Evolutionary conservation across 495 filamentous ascomycete genomes (phyloP), one percentile per base, ranked within the genome.

Genomic region (Lineolata rhizophorae): DNA sequence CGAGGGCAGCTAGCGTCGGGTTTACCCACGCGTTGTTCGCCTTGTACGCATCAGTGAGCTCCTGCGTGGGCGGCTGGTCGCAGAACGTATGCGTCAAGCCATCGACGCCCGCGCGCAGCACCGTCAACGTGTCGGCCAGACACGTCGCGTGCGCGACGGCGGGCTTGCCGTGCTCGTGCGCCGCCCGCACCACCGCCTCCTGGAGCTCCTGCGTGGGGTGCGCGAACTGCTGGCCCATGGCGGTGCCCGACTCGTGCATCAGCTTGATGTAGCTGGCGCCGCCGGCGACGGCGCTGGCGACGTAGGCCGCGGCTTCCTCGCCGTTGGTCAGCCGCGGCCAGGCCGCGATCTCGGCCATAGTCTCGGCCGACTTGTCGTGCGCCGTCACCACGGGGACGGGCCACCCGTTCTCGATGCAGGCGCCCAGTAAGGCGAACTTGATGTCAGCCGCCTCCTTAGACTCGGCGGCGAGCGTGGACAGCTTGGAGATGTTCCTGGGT

Each of bases 401-500:
- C 51, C 50, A 54, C 9, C 50, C 50, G 15, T 42, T 45, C 5
- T 53, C 48, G 15, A 54, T 47, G 14, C 46, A 52, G 18, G 51
- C 51, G 11, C 46, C 35, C 20, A 41, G 39, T 11, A 41, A 38
- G 3, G 44, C 43, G 5, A 38, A 48, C 32, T 51, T 51, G 35
- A 50, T 37, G 25, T 45, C 44, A 3, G 50, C 48, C 18, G 43
- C 45, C 18, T 49, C 46, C 5, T 37, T 41, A 1, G 38, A 36
- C 20, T 51, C 38, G 12, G 36, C 22, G 12, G 39, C 29, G 25
- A 45, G 56, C 25, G 61, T 60, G 0, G 58, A 45, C 32, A 80
- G 45, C 18, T 62, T 55, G 14, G 60, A 53, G 32, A 63, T 62
- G 35, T 76, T 46, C 12, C 16, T 19, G 20, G 35, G 25, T 30